These are phyloP conservation scores for rapeseed (Brassica napus) DNA, from an alignment of 345 rosid species.

Conservation along the genomic window Da-Ae NC_063445.1:54207501-54208000, in stretches of 20 bases:
- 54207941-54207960: background rate
- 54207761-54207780: slow-evolving; percentile 24
- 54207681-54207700: slow-evolving; percentile 27
- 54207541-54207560: background rate
- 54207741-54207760: slow-evolving; percentile 11
- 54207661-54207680: background rate
- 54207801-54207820: background rate
- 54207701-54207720: slow-evolving; percentile 35
- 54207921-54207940: background rate
- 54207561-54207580: background rate
- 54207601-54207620: background rate
- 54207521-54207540: background rate
- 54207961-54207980: background rate
- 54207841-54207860: no score
- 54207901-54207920: background rate
- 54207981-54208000: background rate
- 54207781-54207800: slow-evolving; percentile 20
- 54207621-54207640: background rate
- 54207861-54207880: slow-evolving; percentile 4
- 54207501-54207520: background rate
- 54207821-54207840: slow-evolving; percentile 14
- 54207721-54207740: slow-evolving; percentile 31
- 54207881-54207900: background rate
- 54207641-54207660: background rate
- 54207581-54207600: background rate